Conservation (phyloP, 1,139 yeast species). For the Debaryomyces robertsiae region DNA sequence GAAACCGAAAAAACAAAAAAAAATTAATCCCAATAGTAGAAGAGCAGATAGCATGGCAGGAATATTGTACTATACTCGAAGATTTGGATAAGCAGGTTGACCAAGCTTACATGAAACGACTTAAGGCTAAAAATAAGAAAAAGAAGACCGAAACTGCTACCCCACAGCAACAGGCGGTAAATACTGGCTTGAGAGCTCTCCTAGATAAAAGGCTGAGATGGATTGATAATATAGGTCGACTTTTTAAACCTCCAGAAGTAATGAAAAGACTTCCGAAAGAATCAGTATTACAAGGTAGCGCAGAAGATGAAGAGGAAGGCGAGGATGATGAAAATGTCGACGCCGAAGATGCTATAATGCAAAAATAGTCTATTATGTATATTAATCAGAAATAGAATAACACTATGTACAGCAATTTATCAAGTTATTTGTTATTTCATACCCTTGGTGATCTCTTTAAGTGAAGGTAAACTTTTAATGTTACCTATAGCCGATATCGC, state of each 20-base stretch:
- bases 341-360: conserved; percentile 20
- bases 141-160: conserved; percentile 56
- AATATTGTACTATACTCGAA: conserved; percentile 83
- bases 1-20: conserved; percentile 70
- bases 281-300: conserved; percentile 47
- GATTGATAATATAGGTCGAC: conserved; percentile 86
- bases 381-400: conserved; percentile 9
- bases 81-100: conserved; percentile 96
- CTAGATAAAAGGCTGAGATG: conserved; percentile 86
- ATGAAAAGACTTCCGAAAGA: conserved; percentile 77
- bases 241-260: conserved; percentile 67
- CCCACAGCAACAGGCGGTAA: conserved; percentile 58
- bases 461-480: conserved; percentile 62
- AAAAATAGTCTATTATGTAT: conserved; percentile 14
- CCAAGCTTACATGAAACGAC: conserved; percentile 84
- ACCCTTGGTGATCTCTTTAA: conserved; percentile 49
- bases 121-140: conserved; percentile 80
- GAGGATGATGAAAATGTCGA: conserved; percentile 53
- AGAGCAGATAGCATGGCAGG: conserved; percentile 94
- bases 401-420: conserved; percentile 8
- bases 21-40: conserved; percentile 73
- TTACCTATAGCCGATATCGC: conserved; percentile 93
- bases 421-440: conserved; percentile 27
- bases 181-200: conserved; percentile 74
- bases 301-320: conserved; percentile 46